Conservation (phyloP, 208 protist species). For the Acanthamoeba sp. region DNA sequence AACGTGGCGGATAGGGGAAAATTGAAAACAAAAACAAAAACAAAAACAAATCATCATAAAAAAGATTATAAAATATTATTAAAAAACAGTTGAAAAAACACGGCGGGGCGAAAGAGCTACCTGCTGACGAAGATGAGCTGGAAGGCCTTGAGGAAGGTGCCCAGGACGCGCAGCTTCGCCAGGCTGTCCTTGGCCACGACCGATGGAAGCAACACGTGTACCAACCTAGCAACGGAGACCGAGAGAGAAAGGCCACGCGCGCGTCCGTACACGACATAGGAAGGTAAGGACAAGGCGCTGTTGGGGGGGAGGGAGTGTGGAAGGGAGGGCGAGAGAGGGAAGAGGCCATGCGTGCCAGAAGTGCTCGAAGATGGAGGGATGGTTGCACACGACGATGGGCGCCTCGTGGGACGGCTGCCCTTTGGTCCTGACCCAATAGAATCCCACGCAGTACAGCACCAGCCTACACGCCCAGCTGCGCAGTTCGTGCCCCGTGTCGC, state of each 20-base stretch:
- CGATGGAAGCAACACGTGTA: not conserved
- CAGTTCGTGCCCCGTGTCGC: not conserved
- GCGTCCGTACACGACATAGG: too few relatives aligned
- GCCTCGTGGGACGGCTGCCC: not conserved
- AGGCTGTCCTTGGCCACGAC: constrained; percentile 3
- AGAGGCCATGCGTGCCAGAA: not conserved
- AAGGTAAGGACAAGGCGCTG: too few relatives aligned
- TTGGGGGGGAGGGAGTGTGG: not conserved
- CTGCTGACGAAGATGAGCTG: not conserved
- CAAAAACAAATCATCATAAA: too few relatives aligned
- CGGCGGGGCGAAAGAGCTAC: not conserved
- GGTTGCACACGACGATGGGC: constrained; percentile 5
- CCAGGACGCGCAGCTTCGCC: not conserved
- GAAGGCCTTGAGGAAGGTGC: not conserved
- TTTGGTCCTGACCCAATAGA: constrained; percentile 18
- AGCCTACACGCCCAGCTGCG: not conserved
- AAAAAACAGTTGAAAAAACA: too few relatives aligned
- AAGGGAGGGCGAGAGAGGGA: not conserved
- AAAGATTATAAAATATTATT: too few relatives aligned
- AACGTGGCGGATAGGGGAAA: too few relatives aligned
- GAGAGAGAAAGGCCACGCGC: not conserved
- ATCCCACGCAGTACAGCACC: not conserved
- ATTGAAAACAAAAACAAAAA: too few relatives aligned
- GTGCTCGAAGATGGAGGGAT: constrained; percentile 22
- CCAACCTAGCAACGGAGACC: not conserved